These are phyloP conservation scores for Iberis amara DNA, from an alignment of 441 rosid species.

Conservation along the genomic window DNA sequence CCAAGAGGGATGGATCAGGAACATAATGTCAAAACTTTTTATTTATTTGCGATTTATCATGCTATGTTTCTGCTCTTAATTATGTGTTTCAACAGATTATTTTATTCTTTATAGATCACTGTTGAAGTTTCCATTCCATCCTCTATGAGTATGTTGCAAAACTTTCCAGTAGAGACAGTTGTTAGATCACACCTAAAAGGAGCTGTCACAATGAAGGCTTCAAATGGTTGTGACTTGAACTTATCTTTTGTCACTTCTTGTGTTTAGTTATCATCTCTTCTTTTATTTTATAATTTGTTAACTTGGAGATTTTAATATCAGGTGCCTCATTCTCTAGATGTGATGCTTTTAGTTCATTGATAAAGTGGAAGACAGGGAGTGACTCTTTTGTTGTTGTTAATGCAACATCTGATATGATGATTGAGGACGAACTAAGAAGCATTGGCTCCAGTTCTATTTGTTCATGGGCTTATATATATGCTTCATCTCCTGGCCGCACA, in stretches of 20 bases:
- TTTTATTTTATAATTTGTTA: conserved; percentile 12
- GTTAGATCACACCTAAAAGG: conserved; percentile 78
- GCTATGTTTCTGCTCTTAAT: neutral
- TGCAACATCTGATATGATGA: conserved; percentile 42
- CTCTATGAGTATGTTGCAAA: conserved; percentile 69
- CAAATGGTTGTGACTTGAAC: conserved; percentile 50
- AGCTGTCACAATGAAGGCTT: conserved; percentile 76
- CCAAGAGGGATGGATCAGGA: conserved; percentile 4
- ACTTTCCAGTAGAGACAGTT: conserved; percentile 80
- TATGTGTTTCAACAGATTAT: conserved; percentile 5
- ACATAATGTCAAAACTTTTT: neutral
- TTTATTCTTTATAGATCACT: conserved; percentile 42
- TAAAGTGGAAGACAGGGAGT: conserved; percentile 78
- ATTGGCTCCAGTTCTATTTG: conserved; percentile 56
- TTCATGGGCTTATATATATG: conserved; percentile 64
- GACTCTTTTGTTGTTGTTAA: conserved; percentile 61
- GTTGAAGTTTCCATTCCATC: conserved; percentile 84
- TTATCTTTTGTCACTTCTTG: conserved; percentile 23
- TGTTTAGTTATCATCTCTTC: conserved; percentile 30
- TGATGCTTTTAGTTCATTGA: conserved; percentile 65
- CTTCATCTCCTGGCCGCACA: conserved; percentile 72
- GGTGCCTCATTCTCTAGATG: conserved; percentile 73
- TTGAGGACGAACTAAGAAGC: conserved; percentile 37
- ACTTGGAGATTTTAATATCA: conserved; percentile 34
- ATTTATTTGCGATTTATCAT: conserved; percentile 1